phyloP scores from a whole-genome alignment of 768 basidiomycete genomes.

The Kwoniella sp. region DNA sequence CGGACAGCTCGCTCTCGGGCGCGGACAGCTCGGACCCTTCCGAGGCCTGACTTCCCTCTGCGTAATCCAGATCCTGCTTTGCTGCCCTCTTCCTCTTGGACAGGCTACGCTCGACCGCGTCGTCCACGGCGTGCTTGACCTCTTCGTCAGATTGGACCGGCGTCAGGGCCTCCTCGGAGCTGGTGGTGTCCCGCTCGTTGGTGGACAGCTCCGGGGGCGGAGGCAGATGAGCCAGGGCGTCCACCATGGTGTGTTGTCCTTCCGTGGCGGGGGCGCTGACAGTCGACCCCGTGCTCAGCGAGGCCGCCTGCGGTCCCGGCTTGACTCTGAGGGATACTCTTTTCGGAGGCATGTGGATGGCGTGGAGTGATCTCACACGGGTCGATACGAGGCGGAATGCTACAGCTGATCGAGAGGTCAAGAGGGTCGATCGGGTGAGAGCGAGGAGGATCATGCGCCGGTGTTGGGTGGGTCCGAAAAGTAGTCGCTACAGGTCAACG shows the following conservation, averaged over 20 bases:
- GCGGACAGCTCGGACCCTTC: constrained; percentile 11
- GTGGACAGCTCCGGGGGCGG: not conserved
- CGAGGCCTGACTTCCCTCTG: constrained; percentile 6
- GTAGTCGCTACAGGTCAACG: too few relatives aligned
- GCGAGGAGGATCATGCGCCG: too few relatives aligned
- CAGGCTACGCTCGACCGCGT: constrained; percentile 3
- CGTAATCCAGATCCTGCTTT: constrained; percentile 15
- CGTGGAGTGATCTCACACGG: too few relatives aligned
- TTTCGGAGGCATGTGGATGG: too few relatives aligned
- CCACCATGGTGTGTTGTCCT: constrained; percentile 18
- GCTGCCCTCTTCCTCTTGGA: constrained; percentile 11
- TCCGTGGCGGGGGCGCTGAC: too few relatives aligned
- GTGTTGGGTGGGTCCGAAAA: too few relatives aligned
- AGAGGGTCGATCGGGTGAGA: too few relatives aligned
- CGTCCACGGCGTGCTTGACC: not conserved
- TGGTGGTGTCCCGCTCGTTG: not conserved
- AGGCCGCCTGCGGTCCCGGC: too few relatives aligned
- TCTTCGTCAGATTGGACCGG: constrained; percentile 15
- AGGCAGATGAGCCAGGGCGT: constrained; percentile 33
- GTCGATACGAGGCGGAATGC: too few relatives aligned
- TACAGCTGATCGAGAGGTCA: too few relatives aligned
- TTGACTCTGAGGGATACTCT: too few relatives aligned
- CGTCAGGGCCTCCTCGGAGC: constrained; percentile 23
- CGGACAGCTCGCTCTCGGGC: constrained; percentile 12
- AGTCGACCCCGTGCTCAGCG: too few relatives aligned